Evolutionary conservation across 495 filamentous ascomycete genomes (phyloP).

Genomic region (Aspergillus cristatus): DNA sequence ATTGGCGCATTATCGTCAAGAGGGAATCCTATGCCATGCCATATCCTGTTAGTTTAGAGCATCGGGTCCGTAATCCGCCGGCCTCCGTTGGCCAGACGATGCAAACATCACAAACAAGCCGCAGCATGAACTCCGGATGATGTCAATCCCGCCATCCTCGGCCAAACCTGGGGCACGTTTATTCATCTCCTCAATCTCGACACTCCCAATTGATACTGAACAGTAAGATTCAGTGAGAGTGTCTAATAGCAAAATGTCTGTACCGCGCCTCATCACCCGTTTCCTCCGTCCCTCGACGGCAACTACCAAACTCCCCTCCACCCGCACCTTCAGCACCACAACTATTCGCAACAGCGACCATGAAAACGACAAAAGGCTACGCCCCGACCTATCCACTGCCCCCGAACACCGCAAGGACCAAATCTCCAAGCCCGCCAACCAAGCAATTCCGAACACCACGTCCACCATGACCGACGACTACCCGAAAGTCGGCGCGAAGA

Average conservation of each 20-base stretch:
- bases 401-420: constrained; percentile 44
- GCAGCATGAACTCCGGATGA: constrained; percentile 26
- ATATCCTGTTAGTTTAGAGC: too few species aligned
- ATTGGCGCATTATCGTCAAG: too few species aligned
- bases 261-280: constrained; percentile 25
- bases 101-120: constrained; percentile 37
- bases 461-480: constrained; percentile 55
- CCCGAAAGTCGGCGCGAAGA: constrained; percentile 47
- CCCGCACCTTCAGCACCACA: constrained; percentile 28
- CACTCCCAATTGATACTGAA: background rate
- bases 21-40: too few species aligned
- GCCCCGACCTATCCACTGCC: constrained; percentile 17
- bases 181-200: constrained; percentile 3
- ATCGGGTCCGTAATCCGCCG: too few species aligned
- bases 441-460: constrained; percentile 53
- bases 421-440: constrained; percentile 47
- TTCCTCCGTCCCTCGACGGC: constrained; percentile 21
- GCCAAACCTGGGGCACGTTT: too few species aligned
- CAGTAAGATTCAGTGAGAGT: too few species aligned
- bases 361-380: constrained; percentile 1
- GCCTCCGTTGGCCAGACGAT: constrained; percentile 12
- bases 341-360: constrained; percentile 19
- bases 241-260: constrained; percentile 26
- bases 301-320: constrained; percentile 10
- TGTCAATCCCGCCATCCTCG: constrained; percentile 29